A percentile compares a stretch with the other conserved stretches of the same genome.
Evolutionary conservation across 1,284 basidiomycete genomes (phyloP).

Genomic region (Tilletia caries): DNA sequence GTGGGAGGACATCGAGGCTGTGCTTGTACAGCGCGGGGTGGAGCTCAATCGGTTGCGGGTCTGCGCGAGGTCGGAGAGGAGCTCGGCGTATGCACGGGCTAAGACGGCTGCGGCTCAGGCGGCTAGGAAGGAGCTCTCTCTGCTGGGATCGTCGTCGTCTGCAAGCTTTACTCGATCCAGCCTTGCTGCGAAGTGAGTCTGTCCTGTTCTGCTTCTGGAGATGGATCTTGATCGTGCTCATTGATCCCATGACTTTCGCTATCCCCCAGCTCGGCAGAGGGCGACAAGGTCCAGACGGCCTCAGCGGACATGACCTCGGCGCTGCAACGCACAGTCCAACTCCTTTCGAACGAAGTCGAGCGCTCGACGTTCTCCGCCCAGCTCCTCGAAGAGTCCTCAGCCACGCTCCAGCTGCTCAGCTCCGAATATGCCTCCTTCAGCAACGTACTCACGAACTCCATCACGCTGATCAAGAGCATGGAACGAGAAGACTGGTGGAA

Average conservation of each 20-base stretch:
- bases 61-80: neutral
- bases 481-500: conserved; percentile 48
- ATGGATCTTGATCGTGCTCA: too few species aligned
- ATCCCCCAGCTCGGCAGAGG: conserved; percentile 26
- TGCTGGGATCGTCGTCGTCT: neutral
- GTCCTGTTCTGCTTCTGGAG: too few species aligned
- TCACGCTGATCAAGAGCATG: conserved; percentile 47
- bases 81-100: neutral
- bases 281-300: conserved; percentile 43
- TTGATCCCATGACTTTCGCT: conserved; percentile 21
- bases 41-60: neutral
- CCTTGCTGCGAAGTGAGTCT: conserved; percentile 9
- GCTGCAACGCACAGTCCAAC: conserved; percentile 41
- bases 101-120: conserved; percentile 13
- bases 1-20: conserved; percentile 20
- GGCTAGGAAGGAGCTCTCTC: conserved; percentile 20
- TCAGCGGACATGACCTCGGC: conserved; percentile 47
- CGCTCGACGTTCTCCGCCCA: conserved; percentile 49
- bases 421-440: conserved; percentile 44
- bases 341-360: conserved; percentile 49
- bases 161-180: neutral
- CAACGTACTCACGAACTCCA: conserved; percentile 42
- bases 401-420: conserved; percentile 35
- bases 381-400: conserved; percentile 48
- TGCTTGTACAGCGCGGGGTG: neutral